phyloP scores from a whole-genome alignment of 768 basidiomycete genomes.

The Mycena haematopus region DNA sequence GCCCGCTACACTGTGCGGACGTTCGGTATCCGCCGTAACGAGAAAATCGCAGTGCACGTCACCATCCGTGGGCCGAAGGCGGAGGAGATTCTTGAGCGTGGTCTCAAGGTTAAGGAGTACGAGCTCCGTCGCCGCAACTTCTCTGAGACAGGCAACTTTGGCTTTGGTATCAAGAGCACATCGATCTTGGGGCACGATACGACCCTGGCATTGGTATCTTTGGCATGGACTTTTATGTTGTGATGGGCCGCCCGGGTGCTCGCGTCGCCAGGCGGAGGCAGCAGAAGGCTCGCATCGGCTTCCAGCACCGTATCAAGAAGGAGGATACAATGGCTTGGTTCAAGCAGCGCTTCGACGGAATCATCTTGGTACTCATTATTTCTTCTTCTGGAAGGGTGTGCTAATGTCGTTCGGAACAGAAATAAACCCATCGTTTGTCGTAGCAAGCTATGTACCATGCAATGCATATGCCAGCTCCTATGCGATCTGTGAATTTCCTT shows the following conservation, averaged over 20 bases:
- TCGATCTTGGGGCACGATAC: conserved; percentile 98
- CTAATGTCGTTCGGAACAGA: conserved; percentile 22
- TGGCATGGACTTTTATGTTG: conserved; percentile 99
- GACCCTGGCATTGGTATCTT: conserved; percentile 99
- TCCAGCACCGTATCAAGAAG: conserved; percentile 89
- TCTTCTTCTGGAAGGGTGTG: background rate
- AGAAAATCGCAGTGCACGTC: conserved; percentile 99
- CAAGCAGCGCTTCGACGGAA: conserved; percentile 99
- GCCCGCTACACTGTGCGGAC: conserved; percentile 99
- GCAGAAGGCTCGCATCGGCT: conserved; percentile 86
- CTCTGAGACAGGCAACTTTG: conserved; percentile 99
- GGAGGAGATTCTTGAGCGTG: conserved; percentile 98
- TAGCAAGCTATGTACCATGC: conserved; percentile 28
- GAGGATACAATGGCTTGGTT: conserved; percentile 98
- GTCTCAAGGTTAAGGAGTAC: conserved; percentile 99
- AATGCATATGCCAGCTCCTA: conserved; percentile 27
- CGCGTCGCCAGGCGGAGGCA: conserved; percentile 92
- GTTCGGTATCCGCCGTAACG: conserved; percentile 99
- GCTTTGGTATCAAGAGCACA: conserved; percentile 99
- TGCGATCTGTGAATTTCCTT: conserved; percentile 1
- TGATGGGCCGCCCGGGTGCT: conserved; percentile 95
- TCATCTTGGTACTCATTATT: conserved; percentile 74
- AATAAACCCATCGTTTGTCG: conserved; percentile 24
- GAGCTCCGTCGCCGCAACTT: conserved; percentile 97
- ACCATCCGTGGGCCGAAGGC: conserved; percentile 99